phyloP scores from a whole-genome alignment of 2,329 filamentous ascomycete species.

The Lasiodiplodia sp. region DNA sequence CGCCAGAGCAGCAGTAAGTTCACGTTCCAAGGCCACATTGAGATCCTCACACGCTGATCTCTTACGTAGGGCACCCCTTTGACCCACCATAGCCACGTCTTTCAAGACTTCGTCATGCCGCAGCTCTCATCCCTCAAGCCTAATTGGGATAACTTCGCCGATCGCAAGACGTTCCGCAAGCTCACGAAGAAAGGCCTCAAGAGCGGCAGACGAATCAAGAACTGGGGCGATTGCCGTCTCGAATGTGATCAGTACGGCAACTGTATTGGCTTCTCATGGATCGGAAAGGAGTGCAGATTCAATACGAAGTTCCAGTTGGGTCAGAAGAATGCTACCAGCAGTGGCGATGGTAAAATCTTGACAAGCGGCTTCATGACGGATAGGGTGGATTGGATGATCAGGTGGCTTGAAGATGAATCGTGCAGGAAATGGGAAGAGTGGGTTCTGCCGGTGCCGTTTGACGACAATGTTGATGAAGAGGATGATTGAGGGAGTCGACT shows the following conservation, averaged over 20 bases:
- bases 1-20: slow-evolving; percentile 42
- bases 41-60: background rate
- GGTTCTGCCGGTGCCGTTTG: slow-evolving; percentile 3
- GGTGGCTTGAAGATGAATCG: slow-evolving; percentile 19
- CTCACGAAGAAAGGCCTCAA: slow-evolving; percentile 15
- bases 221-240: slow-evolving; percentile 42
- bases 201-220: slow-evolving; percentile 11
- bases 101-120: slow-evolving; percentile 42
- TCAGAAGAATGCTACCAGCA: background rate
- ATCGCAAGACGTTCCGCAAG: slow-evolving; percentile 5
- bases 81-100: slow-evolving; percentile 47
- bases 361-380: slow-evolving; percentile 28
- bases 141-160: slow-evolving; percentile 46
- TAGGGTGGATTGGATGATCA: slow-evolving; percentile 24
- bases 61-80: slow-evolving; percentile 40
- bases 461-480: background rate
- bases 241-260: slow-evolving; percentile 43
- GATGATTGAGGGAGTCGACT: too few relatives aligned
- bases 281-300: slow-evolving; percentile 6
- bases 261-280: slow-evolving; percentile 47
- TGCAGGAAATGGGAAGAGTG: slow-evolving; percentile 10
- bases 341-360: background rate
- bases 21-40: background rate
- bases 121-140: slow-evolving; percentile 37
- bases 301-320: slow-evolving; percentile 13